Evolutionary conservation across 805 yeast species (phyloP), one percentile per base, ranked within the genome.

Genomic region (Cyberlindnera lachancei): DNA sequence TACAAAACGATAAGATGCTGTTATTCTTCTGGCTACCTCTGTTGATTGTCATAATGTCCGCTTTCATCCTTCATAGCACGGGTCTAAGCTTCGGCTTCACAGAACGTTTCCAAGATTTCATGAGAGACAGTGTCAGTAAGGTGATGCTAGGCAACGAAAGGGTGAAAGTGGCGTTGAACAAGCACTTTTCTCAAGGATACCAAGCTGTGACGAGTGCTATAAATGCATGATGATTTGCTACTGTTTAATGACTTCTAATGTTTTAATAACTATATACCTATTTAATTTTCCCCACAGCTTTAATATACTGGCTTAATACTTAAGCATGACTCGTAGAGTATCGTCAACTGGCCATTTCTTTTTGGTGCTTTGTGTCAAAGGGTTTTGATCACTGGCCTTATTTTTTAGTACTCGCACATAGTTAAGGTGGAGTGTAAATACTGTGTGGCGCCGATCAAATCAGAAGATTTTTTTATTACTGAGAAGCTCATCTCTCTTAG

Each of bases 11-110:
- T 57, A 79, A 74, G 50, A 80, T 86, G 84, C 64, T 88, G 41
- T 60, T 85, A 39, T 84, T 88, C 54, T 87, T 88, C 68, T 88
- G 96, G 96, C 59, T 87, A 36, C 96, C 96, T 11, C 68, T 83
- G 23, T 59, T 85, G 32, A 45, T 79, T 15, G 52, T 83, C 20
- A 56, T 78, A 13, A 59, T 75, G 3, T 58, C 75, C 6, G 63
- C 67, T 44, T 62, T 70, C 33, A 53, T 69, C 4, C 40, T 62
- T 18, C 51, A 52, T 36, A 56, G 50, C 16, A 51, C 60, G 18
- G 66, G 68, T 6, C 50, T 50, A 41, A 49, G 51, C 13, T 55
- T 54, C 30, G 58, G 56, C 21, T 54, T 53, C 37, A 53, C 52
- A 9, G 56, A 55, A 13, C 45, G 56, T 15, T 48, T 58, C 25